Base-by-base conservation (phyloP, 2,329 filamentous ascomycete genomes). In the Sarocladium kiliense region DNA sequence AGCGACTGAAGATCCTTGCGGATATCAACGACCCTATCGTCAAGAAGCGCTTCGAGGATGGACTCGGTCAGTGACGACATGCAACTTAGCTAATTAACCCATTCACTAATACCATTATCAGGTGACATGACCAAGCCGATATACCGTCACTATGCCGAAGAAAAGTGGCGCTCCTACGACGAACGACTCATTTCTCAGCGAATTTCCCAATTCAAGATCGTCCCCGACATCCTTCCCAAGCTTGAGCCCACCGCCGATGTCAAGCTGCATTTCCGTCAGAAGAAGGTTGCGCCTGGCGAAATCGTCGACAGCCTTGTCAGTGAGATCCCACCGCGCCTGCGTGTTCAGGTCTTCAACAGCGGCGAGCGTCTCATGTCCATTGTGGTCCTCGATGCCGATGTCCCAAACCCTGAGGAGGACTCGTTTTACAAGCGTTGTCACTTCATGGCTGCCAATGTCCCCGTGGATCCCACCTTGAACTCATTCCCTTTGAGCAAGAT, bases 91-190 rank as follows among this genome's bases (percentile, higher is more conserved):
- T n/a, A 2, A 49, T 39, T 45, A 45, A 26, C 60, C 65, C 61
- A 68, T 19, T 14, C 14, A 49, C 54, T 56, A 45, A 60, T 54
- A 11, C 2, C 3, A 3, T 27, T 18, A 27, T 4, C 61, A 97
- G 92, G 88, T 61, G 91, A 97, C 71, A 93, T 97, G 91, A 87
- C 84, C 76, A 96, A 96, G 71, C 93, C 93, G 59, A 92, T 99
- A 67, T 99, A 99, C 77, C 89, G 93, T 60, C 82, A 89, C 71
- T 86, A 97, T 53, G 90, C 93, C 58, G 83, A 96, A 66, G 77
- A 81, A 64, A 91, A 95, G 76, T 99, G 94, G 94, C 85, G 87
- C 63, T 79, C 84, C 60, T 91, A 94, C 75, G 87, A 91, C 67
- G 84, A 87, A 63, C 84, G 85, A 63, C 75, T 97, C 59, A 82